phyloP scores from a whole-genome alignment of 805 yeast species.

The Metschnikowia gelsemii region DNA sequence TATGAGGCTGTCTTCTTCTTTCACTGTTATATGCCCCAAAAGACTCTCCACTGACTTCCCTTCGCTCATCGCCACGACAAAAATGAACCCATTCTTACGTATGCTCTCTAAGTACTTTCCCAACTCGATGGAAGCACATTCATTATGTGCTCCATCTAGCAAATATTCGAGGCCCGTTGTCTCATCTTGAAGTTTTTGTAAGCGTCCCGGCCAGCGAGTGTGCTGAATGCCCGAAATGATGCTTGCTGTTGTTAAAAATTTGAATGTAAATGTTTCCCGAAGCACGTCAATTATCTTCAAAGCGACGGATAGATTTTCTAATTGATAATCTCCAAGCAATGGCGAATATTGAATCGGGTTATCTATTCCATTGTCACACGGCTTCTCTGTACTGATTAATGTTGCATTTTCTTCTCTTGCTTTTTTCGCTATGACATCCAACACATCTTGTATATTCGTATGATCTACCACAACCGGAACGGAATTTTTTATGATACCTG shows the following conservation, averaged over 20 bases:
- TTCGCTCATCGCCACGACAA: slow-evolving; percentile 71
- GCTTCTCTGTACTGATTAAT: slow-evolving; percentile 26
- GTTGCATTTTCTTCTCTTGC: slow-evolving; percentile 35
- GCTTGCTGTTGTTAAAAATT: slow-evolving; percentile 29
- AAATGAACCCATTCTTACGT: slow-evolving; percentile 42
- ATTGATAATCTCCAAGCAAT: slow-evolving; percentile 71
- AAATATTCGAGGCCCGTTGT: slow-evolving; percentile 38
- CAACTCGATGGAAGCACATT: slow-evolving; percentile 76
- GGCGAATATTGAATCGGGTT: slow-evolving; percentile 48
- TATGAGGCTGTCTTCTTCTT: slow-evolving; percentile 53
- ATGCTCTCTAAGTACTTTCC: slow-evolving; percentile 46
- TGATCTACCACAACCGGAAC: slow-evolving; percentile 54
- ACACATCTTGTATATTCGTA: slow-evolving; percentile 33
- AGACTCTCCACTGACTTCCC: slow-evolving; percentile 63
- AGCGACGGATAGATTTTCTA: slow-evolving; percentile 67
- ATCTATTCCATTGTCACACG: slow-evolving; percentile 10
- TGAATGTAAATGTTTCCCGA: slow-evolving; percentile 19
- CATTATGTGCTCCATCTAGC: slow-evolving; percentile 93
- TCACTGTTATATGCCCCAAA: slow-evolving; percentile 47
- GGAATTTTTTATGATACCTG: slow-evolving; percentile 71
- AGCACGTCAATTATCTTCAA: slow-evolving; percentile 50
- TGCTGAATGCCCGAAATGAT: slow-evolving; percentile 51
- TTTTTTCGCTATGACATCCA: slow-evolving; percentile 43
- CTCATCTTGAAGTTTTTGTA: slow-evolving; percentile 47
- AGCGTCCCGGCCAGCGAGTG: slow-evolving; percentile 84